These are phyloP conservation scores for Apophysomyces trapeziformis DNA, from an alignment of 371 early-diverging fungal genomes.

Conservation along the genomic window DNA sequence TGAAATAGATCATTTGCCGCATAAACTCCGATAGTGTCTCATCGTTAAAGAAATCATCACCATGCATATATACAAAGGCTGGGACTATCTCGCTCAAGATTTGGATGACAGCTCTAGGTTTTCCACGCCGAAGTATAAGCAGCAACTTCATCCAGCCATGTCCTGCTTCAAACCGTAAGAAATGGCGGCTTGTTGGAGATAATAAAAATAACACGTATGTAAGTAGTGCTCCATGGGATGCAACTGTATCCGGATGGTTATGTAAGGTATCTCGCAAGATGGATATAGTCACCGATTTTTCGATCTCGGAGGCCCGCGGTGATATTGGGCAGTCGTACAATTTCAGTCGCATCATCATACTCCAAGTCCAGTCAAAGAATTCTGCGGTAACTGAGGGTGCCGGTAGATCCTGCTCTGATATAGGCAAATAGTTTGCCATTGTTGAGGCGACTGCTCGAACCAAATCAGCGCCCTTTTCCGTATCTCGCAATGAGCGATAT, in stretches of 20 bases:
- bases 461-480: constrained; percentile 19
- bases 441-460: constrained; percentile 31
- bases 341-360: constrained; percentile 40
- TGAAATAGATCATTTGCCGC: constrained; percentile 43
- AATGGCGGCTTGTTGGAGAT: constrained; percentile 55
- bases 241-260: constrained; percentile 24
- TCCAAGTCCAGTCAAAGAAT: constrained; percentile 60
- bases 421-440: constrained; percentile 35
- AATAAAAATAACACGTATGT: constrained; percentile 51
- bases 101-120: constrained; percentile 36
- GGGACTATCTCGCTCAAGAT: constrained; percentile 46
- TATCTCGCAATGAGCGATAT: constrained; percentile 36
- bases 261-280: constrained; percentile 41
- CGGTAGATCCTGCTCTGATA: constrained; percentile 14
- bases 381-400: constrained; percentile 18
- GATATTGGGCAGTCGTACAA: constrained; percentile 51
- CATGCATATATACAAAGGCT: constrained; percentile 54
- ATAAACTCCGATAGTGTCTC: constrained; percentile 36
- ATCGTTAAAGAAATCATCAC: constrained; percentile 56
- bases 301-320: constrained; percentile 34
- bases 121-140: constrained; percentile 44
- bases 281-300: constrained; percentile 35
- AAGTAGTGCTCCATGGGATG: constrained; percentile 47
- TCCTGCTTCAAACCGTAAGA: constrained; percentile 50
- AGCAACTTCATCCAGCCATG: constrained; percentile 58